Base-by-base conservation (phyloP, 768 basidiomycete genomes). In the Tulasnella sp. region DNA sequence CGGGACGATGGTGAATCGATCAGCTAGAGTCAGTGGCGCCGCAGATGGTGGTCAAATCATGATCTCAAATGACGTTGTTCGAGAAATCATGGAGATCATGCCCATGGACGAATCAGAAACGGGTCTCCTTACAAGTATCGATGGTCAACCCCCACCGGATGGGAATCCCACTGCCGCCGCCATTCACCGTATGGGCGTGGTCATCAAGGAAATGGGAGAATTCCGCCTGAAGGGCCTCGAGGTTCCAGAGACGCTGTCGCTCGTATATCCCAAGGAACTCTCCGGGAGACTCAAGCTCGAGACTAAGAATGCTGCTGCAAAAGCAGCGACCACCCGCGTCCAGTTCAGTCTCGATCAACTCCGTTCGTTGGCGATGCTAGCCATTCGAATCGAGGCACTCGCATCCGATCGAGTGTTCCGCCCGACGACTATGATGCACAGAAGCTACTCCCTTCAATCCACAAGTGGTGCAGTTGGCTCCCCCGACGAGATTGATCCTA, bases 41-140 rank as follows among this genome's bases (percentile, higher is more conserved):
- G 96, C 97, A 0, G 89, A 89, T 11, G 97, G 97, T 8, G 97
- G 97, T 0, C 94, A 99, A 82, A 93, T 99, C 81, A 91, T 93
- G 89, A 91, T 93, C 80, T 95, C 93, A 80, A 88, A 90, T 3
- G 95, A 97, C 76, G 90, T 96, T 79, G 86, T 95, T 72, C 88
- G 90, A 75, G 96, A 97, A 84, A 90, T 96, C 80, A 85, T 67
- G 90, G 91, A 12, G 86, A n/a, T 71, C 31, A 25, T 75, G 22
- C 58, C 74, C 22, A 49, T 76, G 69, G 45, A 71, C 22, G 83
- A 82, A 75, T 79, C 76, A 1, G 82, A 82, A 25, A 83, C 83
- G 15, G 82, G 80, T 67, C 79, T 79, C 68, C 39, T 52, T 12
- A 68, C 64, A 6, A 76, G 77, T 77, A 77, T 74, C 31, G 71